These are phyloP conservation scores for Asparagopsis taxiformis DNA, from an alignment of 31 red algal genomes.

Conservation along the genomic window DNA sequence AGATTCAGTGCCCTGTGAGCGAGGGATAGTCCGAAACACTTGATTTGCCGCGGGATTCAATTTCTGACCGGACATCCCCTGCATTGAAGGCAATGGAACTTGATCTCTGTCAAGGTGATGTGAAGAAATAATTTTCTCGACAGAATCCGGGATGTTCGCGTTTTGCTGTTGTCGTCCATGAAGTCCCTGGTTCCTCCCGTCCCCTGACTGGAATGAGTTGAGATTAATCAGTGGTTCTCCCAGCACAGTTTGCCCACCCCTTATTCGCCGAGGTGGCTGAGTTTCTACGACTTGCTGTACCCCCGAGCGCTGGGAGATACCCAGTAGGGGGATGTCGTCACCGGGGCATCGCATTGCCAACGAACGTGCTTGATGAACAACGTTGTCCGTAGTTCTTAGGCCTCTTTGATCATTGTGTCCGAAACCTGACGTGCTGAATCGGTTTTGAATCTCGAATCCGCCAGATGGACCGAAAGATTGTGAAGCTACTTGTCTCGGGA, in stretches of 20 bases:
- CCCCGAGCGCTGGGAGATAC: background rate
- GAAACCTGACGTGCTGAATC: background rate
- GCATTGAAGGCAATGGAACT: constrained; percentile 7
- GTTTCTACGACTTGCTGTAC: background rate
- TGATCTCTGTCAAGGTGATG: constrained; percentile 2
- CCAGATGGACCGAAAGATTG: background rate
- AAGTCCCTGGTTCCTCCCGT: background rate
- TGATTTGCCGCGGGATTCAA: background rate
- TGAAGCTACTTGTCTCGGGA: background rate
- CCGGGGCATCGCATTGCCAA: constrained; percentile 12
- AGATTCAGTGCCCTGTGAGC: background rate
- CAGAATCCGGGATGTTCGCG: background rate
- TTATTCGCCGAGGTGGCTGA: background rate
- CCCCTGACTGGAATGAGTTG: constrained; percentile 1
- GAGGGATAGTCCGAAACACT: background rate
- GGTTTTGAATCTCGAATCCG: background rate
- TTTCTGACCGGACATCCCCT: background rate
- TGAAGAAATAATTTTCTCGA: background rate
- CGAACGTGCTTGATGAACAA: constrained; percentile 14
- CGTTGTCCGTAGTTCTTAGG: background rate
- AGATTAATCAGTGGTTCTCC: constrained; percentile 16
- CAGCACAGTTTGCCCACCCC: background rate
- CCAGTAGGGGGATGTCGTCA: constrained; percentile 21
- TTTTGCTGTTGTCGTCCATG: background rate
- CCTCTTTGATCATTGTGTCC: background rate